A percentile compares a stretch with the other conserved stretches of the same genome.
These are phyloP conservation scores for Cucurbita moschata DNA, from an alignment of 306 rosid species.

Conservation along the genomic window DNA sequence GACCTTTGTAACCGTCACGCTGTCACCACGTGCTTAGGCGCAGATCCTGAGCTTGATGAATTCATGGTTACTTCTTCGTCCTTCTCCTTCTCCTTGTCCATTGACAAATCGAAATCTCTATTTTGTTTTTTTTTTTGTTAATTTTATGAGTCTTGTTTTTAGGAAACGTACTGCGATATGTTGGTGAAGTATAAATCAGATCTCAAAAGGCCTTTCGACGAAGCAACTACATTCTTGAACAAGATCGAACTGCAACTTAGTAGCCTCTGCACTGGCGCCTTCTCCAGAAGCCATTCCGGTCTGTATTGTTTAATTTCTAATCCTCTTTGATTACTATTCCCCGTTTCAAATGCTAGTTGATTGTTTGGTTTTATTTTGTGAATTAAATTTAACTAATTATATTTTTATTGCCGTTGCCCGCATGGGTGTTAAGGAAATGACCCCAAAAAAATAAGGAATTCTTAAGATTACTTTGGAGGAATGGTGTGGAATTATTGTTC, in stretches of 20 bases:
- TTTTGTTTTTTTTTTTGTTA: background rate
- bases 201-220: slow-evolving; percentile 78
- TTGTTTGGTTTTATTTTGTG: slow-evolving; percentile 15
- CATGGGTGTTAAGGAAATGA: background rate
- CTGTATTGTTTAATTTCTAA: background rate
- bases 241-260: slow-evolving; percentile 68
- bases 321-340: background rate
- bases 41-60: slow-evolving; percentile 98
- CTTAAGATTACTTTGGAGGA: background rate
- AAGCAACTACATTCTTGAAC: slow-evolving; percentile 77
- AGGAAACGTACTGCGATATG: slow-evolving; percentile 87
- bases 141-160: background rate
- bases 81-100: slow-evolving; percentile 10
- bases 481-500: background rate
- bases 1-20: slow-evolving; percentile 38
- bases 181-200: slow-evolving; percentile 75
- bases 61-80: slow-evolving; percentile 59
- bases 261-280: slow-evolving; percentile 53
- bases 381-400: background rate
- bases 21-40: slow-evolving; percentile 82
- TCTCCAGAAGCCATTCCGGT: slow-evolving; percentile 56
- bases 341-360: slow-evolving; percentile 5
- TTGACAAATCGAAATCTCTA: background rate
- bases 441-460: background rate
- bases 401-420: background rate